Base-by-base conservation (phyloP, 2,329 filamentous ascomycete species). In the Epichloe coenophiala region DNA sequence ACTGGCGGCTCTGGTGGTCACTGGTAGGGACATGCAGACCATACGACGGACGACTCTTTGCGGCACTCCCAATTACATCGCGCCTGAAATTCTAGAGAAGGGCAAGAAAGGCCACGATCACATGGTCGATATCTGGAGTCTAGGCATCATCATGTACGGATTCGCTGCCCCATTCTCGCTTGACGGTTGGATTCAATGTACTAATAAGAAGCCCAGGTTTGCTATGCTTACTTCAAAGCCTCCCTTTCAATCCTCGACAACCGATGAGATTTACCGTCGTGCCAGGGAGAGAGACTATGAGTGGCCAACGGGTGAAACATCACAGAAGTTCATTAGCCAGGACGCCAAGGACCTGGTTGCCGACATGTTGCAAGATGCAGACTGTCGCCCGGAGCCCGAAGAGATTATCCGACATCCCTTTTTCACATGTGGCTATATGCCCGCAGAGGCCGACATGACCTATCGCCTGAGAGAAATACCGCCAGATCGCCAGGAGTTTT, bases 1-100 rank as follows among this genome's bases (percentile, higher is more conserved):
- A 3, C 75, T 98, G 50, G 93, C 93, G 33, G 93, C 94, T 31
- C 74, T 98, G 59, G 75, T 97, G 51, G 83, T 97, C 43, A 94
- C 90, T 9, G 88, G 91, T 62, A 89, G 85, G 65, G 93, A 98
- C 62, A 87, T 88, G 77, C 83, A 83, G 66, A 88, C 80, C 53
- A 81, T 81, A 60, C 81, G 93, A 56, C 80, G 94, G 60, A 96
- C 88, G 27, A 98, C 93, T 6, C 80, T 98, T 53, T 98, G 93
- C 60, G 93, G 93, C 52, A 98, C 93, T 4, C 93, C 93, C 2
- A 98, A 98, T 67, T 98, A 98, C 65, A 95, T 98, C 59, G 93
- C 93, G 0, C 93, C 93, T 0, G 93, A 98, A 63, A 95, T 98
- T 54, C 70, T 98, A 48, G 88, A 95, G 62, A 95, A 93, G 72